Conservation (phyloP, 371 early-diverging fungal genomes). For the Mortierella sp. region DNA sequence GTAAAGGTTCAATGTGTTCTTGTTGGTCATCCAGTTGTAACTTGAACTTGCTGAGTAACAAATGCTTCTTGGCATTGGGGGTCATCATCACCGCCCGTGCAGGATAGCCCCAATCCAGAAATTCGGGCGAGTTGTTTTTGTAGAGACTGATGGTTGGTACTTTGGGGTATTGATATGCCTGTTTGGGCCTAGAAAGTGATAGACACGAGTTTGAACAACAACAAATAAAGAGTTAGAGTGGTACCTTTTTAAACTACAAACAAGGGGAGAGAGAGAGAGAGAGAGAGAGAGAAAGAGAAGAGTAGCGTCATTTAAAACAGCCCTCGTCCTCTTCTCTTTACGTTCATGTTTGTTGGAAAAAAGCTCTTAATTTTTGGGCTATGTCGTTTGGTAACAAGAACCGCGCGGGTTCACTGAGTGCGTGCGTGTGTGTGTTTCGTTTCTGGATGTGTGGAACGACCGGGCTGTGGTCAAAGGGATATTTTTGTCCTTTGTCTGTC, state of each 20-base stretch:
- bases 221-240: neutral
- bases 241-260: neutral
- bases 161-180: conserved; percentile 52
- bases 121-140: conserved; percentile 50
- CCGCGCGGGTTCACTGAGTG: no score
- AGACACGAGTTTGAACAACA: neutral
- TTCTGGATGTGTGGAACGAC: no score
- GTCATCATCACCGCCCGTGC: conserved; percentile 65
- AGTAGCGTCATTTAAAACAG: no score
- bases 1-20: conserved; percentile 56
- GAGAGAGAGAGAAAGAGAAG: no score
- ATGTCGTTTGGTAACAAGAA: no score
- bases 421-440: no score
- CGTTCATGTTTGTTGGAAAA: no score
- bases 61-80: conserved; percentile 64
- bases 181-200: conserved; percentile 47
- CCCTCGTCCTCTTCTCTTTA: no score
- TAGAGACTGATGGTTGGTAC: conserved; percentile 53
- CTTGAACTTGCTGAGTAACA: conserved; percentile 66
- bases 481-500: no score
- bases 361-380: no score
- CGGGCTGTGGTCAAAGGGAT: neutral
- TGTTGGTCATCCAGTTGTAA: conserved; percentile 63
- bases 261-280: neutral
- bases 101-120: conserved; percentile 56